Evolutionary conservation across 768 basidiomycete genomes (phyloP), one percentile per base, ranked within the genome.

Genomic region (Leccinum disarticulatum): DNA sequence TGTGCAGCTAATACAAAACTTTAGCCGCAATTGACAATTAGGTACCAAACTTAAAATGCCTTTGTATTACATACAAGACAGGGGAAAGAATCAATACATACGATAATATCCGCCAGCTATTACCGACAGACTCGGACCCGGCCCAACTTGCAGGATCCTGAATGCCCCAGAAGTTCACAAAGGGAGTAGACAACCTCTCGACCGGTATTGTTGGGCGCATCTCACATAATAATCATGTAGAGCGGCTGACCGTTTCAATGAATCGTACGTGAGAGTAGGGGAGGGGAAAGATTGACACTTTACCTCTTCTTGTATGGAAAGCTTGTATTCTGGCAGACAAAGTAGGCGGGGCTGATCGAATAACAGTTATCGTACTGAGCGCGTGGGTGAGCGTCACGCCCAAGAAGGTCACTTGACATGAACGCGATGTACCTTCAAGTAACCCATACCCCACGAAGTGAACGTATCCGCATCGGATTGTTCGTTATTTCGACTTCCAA

Each of bases 291-390:
- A 10, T 49, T 3, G 19, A 30, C 35, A 35, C 8, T 6, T 51
- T 52, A 62, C 63, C 57, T 58, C 46, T 59, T 46, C 55, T 2
- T 56, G 47, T 3, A 56, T 47, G 5, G 52, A 17, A 54, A 57
- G 63, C 31, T 52, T 6, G 19, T 22, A 4, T 17, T 64, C 55
- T 9, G 33, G 22, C 22, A 22, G 22, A 22, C 36, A 38, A 53
- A 64, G 19, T 61, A 52, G 15, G 28, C 27, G 2, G 22, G 27
- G 55, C 49, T 59, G 19, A 61, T 52, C 11, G 51, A 47, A 48
- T 33, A 64, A 36, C 63, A 64, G 22, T 61, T 64, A 25, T 64
- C 60, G 17, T 64, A 64, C 63, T 61, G 50, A 25, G 17, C 14
- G 14, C 9, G 10, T 5, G 8, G 9, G 17, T 30, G 15, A 48